phyloP scores from a whole-genome alignment of 2,329 filamentous ascomycete species.

The Xylariales sp. region DNA sequence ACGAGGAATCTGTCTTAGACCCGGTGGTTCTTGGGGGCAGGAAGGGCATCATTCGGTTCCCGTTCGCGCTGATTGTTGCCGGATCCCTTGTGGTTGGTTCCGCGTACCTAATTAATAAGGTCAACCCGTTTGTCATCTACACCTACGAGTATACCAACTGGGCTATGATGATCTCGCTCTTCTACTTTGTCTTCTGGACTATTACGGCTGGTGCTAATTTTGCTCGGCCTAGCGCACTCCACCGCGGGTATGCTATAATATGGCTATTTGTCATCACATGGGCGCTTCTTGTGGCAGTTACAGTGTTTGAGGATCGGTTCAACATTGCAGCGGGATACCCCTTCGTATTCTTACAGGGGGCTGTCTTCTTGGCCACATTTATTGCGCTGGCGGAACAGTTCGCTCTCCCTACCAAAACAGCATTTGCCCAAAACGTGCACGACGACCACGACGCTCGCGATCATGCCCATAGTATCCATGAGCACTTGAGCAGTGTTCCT shows the following conservation, averaged over 20 bases:
- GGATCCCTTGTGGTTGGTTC: constrained; percentile 66
- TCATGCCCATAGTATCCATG: constrained; percentile 22
- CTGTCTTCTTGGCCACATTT: constrained; percentile 68
- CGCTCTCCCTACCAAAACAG: constrained; percentile 65
- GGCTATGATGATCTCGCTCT: constrained; percentile 80
- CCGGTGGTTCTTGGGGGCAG: constrained; percentile 66
- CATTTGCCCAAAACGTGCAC: constrained; percentile 58
- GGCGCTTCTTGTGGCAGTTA: constrained; percentile 66
- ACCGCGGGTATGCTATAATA: constrained; percentile 73
- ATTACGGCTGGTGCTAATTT: constrained; percentile 66
- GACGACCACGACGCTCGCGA: constrained; percentile 42
- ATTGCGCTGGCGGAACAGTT: constrained; percentile 80
- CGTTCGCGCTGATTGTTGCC: constrained; percentile 67
- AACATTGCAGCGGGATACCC: constrained; percentile 77
- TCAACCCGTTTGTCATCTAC: constrained; percentile 90
- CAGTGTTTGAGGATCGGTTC: constrained; percentile 72
- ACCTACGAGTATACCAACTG: constrained; percentile 77
- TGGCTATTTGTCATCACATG: constrained; percentile 82
- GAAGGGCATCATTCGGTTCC: constrained; percentile 81
- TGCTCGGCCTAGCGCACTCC: constrained; percentile 79
- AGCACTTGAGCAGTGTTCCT: constrained; percentile 11
- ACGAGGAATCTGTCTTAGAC: constrained; percentile 57
- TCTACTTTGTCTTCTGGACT: constrained; percentile 79
- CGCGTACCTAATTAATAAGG: constrained; percentile 70
- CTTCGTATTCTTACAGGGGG: constrained; percentile 73